phyloP scores from a whole-genome alignment of 2,329 filamentous ascomycete species.

The Hypoxylon rubiginosum region DNA sequence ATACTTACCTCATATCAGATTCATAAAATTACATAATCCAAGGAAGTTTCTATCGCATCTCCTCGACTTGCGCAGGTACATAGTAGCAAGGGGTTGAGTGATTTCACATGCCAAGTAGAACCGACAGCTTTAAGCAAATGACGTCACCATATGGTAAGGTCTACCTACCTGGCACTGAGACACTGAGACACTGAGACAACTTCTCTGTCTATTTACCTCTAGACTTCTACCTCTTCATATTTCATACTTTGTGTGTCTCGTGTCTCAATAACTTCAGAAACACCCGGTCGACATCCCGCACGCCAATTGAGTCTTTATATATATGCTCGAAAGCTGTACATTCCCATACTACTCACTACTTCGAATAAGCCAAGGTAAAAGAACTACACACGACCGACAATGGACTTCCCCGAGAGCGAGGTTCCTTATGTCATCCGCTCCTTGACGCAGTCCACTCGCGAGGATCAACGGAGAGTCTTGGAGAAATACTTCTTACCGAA shows the following conservation, averaged over 20 bases:
- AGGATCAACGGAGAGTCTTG: conserved; percentile 74
- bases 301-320: background rate
- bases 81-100: background rate
- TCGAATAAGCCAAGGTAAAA: conserved; percentile 5
- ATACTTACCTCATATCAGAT: background rate
- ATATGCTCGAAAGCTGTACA: background rate
- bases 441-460: conserved; percentile 76
- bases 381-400: conserved; percentile 18
- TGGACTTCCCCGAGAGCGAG: conserved; percentile 63
- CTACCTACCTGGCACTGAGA: too few species aligned
- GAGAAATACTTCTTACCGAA: conserved; percentile 79
- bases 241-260: background rate
- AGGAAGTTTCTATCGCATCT: background rate
- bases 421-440: conserved; percentile 75
- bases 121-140: conserved; percentile 19
- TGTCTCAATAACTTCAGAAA: background rate
- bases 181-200: background rate
- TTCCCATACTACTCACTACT: background rate
- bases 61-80: background rate
- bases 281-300: background rate
- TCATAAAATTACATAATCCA: background rate
- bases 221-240: conserved; percentile 21
- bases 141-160: conserved; percentile 32
- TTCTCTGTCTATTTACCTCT: background rate
- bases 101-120: conserved; percentile 35